A percentile compares a stretch with the other conserved stretches of the same genome.
phyloP scores from a whole-genome alignment of 176 grass and related monocot genomes.

The Musa schizocarpa region DNA sequence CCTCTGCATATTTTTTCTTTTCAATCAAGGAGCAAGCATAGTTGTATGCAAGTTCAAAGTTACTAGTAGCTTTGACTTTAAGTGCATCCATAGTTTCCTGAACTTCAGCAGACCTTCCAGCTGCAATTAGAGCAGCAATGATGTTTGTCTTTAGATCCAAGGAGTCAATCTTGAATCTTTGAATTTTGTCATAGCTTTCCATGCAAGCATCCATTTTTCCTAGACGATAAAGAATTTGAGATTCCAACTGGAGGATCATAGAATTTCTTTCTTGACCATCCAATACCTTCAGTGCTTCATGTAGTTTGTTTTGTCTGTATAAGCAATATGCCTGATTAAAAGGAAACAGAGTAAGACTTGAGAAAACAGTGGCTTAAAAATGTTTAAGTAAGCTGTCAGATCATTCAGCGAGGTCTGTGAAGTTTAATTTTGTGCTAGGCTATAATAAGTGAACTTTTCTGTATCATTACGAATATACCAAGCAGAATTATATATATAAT shows the following conservation, averaged over 20 bases:
- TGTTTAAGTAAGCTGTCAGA: not conserved
- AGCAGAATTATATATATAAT: not conserved
- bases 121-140: slow-evolving; percentile 63
- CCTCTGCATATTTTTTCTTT: slow-evolving; percentile 71
- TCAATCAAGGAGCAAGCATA: slow-evolving; percentile 82
- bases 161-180: slow-evolving; percentile 68
- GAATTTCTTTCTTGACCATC: slow-evolving; percentile 46
- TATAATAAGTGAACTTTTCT: not conserved
- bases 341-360: not conserved
- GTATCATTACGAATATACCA: not conserved
- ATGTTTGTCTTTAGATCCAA: slow-evolving; percentile 78
- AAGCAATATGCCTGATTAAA: slow-evolving; percentile 74
- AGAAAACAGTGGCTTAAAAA: too few species aligned
- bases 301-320: slow-evolving; percentile 90
- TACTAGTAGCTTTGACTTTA: slow-evolving; percentile 56
- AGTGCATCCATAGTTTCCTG: slow-evolving; percentile 48
- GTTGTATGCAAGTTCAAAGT: slow-evolving; percentile 83
- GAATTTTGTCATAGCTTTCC: slow-evolving; percentile 74
- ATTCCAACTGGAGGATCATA: slow-evolving; percentile 75
- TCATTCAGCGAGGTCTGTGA: not conserved
- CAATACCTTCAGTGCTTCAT: slow-evolving; percentile 65
- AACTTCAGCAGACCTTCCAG: slow-evolving; percentile 68
- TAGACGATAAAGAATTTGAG: slow-evolving; percentile 82
- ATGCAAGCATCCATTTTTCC: slow-evolving; percentile 83
- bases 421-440: not conserved